Evolutionary conservation across 768 basidiomycete genomes (phyloP).

Genomic region (Mrakia blollopis): DNA sequence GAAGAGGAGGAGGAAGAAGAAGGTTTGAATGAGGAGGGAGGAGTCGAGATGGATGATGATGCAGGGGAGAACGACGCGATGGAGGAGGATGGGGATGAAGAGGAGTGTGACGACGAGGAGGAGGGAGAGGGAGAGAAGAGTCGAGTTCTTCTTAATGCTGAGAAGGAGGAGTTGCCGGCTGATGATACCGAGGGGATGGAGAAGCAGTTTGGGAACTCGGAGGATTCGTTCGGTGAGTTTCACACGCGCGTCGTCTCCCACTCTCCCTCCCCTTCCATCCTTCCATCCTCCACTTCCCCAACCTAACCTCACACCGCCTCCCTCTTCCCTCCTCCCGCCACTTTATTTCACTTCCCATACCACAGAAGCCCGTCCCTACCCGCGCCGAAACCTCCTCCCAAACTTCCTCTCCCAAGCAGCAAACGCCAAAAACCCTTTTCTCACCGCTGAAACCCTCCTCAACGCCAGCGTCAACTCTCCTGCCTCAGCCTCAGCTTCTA

Average conservation of each 20-base stretch:
- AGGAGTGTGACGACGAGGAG: background rate
- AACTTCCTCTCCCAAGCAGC: slow-evolving; percentile 7
- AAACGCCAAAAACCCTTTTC: background rate
- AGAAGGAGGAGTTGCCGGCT: background rate
- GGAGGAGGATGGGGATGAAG: background rate
- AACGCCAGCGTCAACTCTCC: background rate
- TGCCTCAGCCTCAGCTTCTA: background rate
- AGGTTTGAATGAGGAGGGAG: background rate
- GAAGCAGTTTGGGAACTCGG: slow-evolving; percentile 15
- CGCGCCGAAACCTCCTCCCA: slow-evolving; percentile 13
- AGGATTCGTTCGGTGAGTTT: background rate
- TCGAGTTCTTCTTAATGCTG: background rate
- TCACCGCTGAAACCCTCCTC: background rate
- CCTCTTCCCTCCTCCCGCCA: background rate
- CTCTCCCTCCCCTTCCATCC: background rate
- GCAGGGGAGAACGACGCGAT: too few species aligned
- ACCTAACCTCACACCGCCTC: background rate
- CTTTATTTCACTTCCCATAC: background rate
- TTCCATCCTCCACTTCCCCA: background rate
- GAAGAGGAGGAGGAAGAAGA: background rate
- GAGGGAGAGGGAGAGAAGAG: background rate
- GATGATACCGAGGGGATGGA: slow-evolving; percentile 3
- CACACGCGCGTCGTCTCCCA: background rate
- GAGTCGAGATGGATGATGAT: background rate
- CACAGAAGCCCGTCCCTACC: slow-evolving; percentile 10